Percentiles rank a stretch among this genome's conserved stretches.
phyloP scores from a whole-genome alignment of 805 yeast genomes.

The Kluyveromyces aestuarii region DNA sequence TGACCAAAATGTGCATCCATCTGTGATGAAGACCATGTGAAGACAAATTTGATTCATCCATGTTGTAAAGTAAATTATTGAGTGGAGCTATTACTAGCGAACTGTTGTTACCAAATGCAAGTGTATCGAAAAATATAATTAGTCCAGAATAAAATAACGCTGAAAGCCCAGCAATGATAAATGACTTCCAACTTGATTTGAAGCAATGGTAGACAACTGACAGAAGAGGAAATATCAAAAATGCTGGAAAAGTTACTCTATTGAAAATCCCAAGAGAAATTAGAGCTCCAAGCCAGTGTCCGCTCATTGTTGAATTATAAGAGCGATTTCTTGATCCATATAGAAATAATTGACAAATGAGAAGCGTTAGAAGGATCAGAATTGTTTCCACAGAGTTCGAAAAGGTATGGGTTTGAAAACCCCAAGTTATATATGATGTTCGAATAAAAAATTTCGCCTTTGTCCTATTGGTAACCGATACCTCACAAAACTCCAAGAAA shows the following conservation, averaged over 20 bases:
- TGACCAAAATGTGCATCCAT: slow-evolving; percentile 64
- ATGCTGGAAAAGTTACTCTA: slow-evolving; percentile 74
- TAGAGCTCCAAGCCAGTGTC: slow-evolving; percentile 36
- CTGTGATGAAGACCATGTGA: slow-evolving; percentile 78
- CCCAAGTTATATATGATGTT: slow-evolving; percentile 62
- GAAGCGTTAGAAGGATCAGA: slow-evolving; percentile 33
- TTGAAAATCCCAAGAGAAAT: slow-evolving; percentile 70
- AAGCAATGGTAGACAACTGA: slow-evolving; percentile 36
- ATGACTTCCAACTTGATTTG: slow-evolving; percentile 26
- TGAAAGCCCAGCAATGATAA: slow-evolving; percentile 27
- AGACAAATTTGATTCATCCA: slow-evolving; percentile 47
- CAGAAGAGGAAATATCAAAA: slow-evolving; percentile 55
- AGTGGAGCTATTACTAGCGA: slow-evolving; percentile 51
- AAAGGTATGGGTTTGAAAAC: slow-evolving; percentile 78
- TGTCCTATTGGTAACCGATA: slow-evolving; percentile 40
- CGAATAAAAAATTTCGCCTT: slow-evolving; percentile 27
- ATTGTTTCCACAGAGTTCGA: slow-evolving; percentile 77
- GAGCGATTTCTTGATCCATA: slow-evolving; percentile 5
- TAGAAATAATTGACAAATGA: slow-evolving; percentile 28
- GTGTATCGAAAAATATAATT: slow-evolving; percentile 49
- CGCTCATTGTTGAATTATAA: slow-evolving; percentile 7
- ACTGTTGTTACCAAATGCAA: slow-evolving; percentile 22
- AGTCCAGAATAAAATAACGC: slow-evolving; percentile 28
- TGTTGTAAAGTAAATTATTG: slow-evolving; percentile 70
- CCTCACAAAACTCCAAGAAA: slow-evolving; percentile 40